phyloP scores from a whole-genome alignment of 2,329 filamentous ascomycete species.

The Colletotrichum sp. region DNA sequence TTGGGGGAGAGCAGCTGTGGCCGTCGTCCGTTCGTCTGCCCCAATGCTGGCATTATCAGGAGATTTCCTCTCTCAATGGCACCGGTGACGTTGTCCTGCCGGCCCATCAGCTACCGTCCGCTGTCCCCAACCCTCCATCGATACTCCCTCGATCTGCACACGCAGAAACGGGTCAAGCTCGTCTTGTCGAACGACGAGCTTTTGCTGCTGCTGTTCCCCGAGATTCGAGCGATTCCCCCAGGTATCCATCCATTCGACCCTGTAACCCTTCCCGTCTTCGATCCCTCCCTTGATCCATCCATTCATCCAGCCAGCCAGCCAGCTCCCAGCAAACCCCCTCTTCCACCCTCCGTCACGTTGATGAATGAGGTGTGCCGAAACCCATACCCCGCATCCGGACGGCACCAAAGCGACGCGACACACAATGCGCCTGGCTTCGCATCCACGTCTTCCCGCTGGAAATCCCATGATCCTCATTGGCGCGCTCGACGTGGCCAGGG shows the following conservation, averaged over 20 bases:
- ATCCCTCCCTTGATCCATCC: background rate
- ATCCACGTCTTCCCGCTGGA: background rate
- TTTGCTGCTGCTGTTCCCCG: background rate
- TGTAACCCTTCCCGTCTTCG: background rate
- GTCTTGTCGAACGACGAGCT: background rate
- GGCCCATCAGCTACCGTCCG: background rate
- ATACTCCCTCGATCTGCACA: background rate
- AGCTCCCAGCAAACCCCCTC: background rate
- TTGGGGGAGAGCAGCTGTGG: background rate
- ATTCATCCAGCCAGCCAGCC: background rate
- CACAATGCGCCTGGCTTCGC: constrained; percentile 16
- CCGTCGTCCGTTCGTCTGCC: background rate
- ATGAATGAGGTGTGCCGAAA: constrained; percentile 17
- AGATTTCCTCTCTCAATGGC: constrained; percentile 1
- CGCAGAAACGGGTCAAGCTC: background rate
- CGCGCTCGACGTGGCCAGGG: background rate
- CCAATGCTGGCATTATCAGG: background rate
- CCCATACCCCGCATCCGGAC: constrained; percentile 20
- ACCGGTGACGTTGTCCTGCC: background rate
- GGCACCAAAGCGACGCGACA: constrained; percentile 18
- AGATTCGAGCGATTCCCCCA: constrained; percentile 18
- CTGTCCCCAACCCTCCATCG: background rate
- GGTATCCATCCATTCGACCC: constrained; percentile 5
- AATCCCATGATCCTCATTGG: constrained; percentile 1
- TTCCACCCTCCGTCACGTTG: constrained; percentile 6